These are phyloP conservation scores for Prunus padus DNA, from an alignment of 306 rosid species.

Conservation along the genomic window DNA sequence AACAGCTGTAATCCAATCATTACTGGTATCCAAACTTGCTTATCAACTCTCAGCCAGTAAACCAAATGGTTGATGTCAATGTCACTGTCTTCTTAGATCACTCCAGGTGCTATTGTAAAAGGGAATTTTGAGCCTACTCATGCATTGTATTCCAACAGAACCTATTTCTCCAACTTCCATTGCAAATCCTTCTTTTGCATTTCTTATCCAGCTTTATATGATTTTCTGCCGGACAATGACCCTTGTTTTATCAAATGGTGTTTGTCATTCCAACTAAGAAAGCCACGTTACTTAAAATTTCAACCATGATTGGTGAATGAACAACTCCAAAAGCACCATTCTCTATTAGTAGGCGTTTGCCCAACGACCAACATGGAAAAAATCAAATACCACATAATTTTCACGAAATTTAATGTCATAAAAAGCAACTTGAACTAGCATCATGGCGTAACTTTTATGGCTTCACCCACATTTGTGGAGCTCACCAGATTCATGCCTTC, in stretches of 20 bases:
- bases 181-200: not conserved
- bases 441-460: not conserved
- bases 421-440: conserved; percentile 1
- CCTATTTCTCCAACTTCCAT: not conserved
- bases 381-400: not conserved
- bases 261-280: not conserved
- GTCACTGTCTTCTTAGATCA: not conserved
- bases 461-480: not conserved
- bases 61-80: not conserved
- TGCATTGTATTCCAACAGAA: not conserved
- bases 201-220: not conserved
- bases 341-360: not conserved
- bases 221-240: not conserved
- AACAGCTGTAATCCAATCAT: not conserved
- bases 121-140: not conserved
- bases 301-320: not conserved
- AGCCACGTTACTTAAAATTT: not conserved
- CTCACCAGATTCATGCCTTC: not conserved
- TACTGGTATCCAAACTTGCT: not conserved
- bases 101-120: not conserved
- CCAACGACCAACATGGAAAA: not conserved
- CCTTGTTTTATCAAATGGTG: not conserved
- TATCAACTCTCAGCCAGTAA: not conserved
- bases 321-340: conserved; percentile 8
- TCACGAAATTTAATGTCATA: not conserved